A percentile compares a stretch with the other conserved stretches of the same genome.
Conservation (phyloP, 352 stramenopile genomes). For the Phytophthora cajani region DNA sequence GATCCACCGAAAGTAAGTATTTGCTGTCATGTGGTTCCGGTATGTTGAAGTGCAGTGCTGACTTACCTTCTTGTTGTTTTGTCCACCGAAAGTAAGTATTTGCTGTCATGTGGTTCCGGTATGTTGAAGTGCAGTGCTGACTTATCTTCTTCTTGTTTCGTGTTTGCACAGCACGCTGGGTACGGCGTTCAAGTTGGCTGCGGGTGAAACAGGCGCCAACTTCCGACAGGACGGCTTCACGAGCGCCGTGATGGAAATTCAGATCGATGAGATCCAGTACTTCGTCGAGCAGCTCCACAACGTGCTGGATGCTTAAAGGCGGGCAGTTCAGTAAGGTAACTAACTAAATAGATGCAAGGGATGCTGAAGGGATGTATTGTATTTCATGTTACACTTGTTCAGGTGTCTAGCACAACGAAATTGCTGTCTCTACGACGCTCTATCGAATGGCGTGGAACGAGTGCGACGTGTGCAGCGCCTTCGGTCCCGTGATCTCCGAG, state of each 20-base stretch:
- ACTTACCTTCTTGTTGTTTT: slow-evolving; percentile 6
- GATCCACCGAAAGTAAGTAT: slow-evolving; percentile 86
- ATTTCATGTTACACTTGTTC: not conserved
- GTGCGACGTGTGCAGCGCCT: slow-evolving; percentile 11
- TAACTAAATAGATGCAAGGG: slow-evolving; percentile 21
- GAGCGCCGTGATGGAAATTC: slow-evolving; percentile 96
- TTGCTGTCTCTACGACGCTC: not conserved
- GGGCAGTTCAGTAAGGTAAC: slow-evolving; percentile 14
- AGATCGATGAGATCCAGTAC: slow-evolving; percentile 93
- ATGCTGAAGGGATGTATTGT: not conserved
- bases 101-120: not conserved
- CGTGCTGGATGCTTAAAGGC: slow-evolving; percentile 80
- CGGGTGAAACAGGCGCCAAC: slow-evolving; percentile 91
- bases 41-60: too few species aligned
- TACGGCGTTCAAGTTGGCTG: slow-evolving; percentile 94
- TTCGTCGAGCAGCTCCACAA: slow-evolving; percentile 97
- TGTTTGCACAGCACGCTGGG: slow-evolving; percentile 80
- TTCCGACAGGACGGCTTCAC: slow-evolving; percentile 97
- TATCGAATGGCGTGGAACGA: slow-evolving; percentile 31
- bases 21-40: not conserved
- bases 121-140: too few species aligned
- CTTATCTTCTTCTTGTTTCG: slow-evolving; percentile 6
- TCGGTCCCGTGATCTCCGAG: slow-evolving; percentile 7
- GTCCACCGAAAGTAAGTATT: slow-evolving; percentile 76
- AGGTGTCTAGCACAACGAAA: not conserved